Evolutionary conservation across 2,329 filamentous ascomycete species (phyloP).

Genomic region (Fusarium sp.): DNA sequence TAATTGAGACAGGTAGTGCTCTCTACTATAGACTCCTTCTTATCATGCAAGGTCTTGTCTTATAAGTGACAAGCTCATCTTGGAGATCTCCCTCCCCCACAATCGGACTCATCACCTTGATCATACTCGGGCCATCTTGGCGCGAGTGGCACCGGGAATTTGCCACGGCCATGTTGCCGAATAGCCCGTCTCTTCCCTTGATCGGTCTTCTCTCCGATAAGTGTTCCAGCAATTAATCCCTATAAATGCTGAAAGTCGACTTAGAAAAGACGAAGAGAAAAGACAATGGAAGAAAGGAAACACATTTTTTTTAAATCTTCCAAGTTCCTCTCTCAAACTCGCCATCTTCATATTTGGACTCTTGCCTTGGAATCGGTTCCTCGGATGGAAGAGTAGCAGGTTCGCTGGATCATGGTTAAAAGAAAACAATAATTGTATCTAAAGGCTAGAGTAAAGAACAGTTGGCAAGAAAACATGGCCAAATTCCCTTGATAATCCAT

Average conservation of each 20-base stretch:
- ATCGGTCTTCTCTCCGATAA: constrained; percentile 29
- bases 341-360: too few species aligned
- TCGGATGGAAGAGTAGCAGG: too few species aligned
- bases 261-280: background rate
- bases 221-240: too few species aligned
- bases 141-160: constrained; percentile 20
- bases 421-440: too few species aligned
- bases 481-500: too few species aligned
- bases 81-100: constrained; percentile 21
- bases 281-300: too few species aligned
- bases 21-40: background rate
- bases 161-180: constrained; percentile 23
- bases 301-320: background rate
- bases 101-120: constrained; percentile 38
- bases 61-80: constrained; percentile 6
- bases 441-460: too few species aligned
- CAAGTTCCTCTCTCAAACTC: background rate
- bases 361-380: too few species aligned
- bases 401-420: too few species aligned
- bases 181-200: background rate
- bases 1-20: too few species aligned
- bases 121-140: constrained; percentile 32
- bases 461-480: too few species aligned
- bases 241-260: too few species aligned
- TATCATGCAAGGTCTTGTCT: constrained; percentile 8